These are phyloP conservation scores for Rhodotorula diobovata DNA, from an alignment of 768 basidiomycete genomes.

Conservation along the genomic window DNA sequence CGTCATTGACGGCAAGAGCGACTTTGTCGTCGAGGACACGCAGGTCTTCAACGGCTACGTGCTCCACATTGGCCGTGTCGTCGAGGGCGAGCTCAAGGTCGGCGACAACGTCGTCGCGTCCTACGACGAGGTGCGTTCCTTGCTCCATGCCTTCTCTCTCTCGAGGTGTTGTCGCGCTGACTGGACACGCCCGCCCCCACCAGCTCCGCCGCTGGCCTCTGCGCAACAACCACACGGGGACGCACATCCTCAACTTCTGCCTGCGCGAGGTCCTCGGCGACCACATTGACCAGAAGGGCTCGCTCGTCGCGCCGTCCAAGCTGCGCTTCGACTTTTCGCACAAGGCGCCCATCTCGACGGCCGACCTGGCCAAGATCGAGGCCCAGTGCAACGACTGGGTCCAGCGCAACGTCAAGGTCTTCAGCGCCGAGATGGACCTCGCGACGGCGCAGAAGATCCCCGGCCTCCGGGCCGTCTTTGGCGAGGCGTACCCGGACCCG, in stretches of 20 bases:
- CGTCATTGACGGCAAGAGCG: slow-evolving; percentile 80
- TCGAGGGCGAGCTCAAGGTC: slow-evolving; percentile 75
- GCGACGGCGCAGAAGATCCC: slow-evolving; percentile 75
- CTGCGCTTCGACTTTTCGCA: slow-evolving; percentile 98
- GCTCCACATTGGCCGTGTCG: slow-evolving; percentile 80
- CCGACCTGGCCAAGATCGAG: slow-evolving; percentile 80
- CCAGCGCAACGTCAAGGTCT: slow-evolving; percentile 79
- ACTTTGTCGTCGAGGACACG: slow-evolving; percentile 89
- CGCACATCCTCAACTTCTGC: slow-evolving; percentile 92
- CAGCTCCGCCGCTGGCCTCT: slow-evolving; percentile 82
- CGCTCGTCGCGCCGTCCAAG: slow-evolving; percentile 89
- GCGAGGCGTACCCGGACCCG: slow-evolving; percentile 95
- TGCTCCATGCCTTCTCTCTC: background rate
- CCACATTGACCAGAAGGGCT: slow-evolving; percentile 97
- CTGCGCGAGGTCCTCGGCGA: slow-evolving; percentile 92
- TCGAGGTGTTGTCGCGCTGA: background rate
- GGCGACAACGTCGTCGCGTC: slow-evolving; percentile 79
- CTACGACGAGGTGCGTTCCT: slow-evolving; percentile 72
- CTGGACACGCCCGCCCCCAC: slow-evolving; percentile 48
- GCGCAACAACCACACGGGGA: slow-evolving; percentile 96
- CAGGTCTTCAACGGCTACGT: slow-evolving; percentile 95
- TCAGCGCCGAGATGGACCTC: slow-evolving; percentile 76
- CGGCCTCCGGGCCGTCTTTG: slow-evolving; percentile 94
- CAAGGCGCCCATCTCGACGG: slow-evolving; percentile 72
- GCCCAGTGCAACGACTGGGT: slow-evolving; percentile 82